Evolutionary conservation across 768 basidiomycete genomes (phyloP).

Genomic region (Trametes elegans): DNA sequence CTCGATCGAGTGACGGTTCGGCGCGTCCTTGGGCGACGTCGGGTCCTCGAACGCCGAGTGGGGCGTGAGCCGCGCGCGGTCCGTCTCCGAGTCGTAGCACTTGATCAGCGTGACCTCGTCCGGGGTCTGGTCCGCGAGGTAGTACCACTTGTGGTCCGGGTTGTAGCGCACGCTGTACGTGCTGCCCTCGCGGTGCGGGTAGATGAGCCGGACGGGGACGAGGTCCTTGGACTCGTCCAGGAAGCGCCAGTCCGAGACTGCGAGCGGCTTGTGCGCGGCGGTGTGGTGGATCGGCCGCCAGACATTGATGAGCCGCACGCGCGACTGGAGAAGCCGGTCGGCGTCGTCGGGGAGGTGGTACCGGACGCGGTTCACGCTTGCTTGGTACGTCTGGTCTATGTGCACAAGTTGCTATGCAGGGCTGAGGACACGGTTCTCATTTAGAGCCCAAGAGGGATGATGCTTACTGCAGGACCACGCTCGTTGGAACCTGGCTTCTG

Average conservation of each 20-base stretch:
- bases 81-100: constrained; percentile 37
- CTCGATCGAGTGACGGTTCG: constrained; percentile 38
- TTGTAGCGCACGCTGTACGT: constrained; percentile 35
- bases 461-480: background rate
- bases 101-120: constrained; percentile 41
- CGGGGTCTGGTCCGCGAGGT: constrained; percentile 35
- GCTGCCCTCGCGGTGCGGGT: constrained; percentile 32
- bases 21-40: constrained; percentile 31
- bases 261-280: constrained; percentile 39
- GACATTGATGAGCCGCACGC: constrained; percentile 43
- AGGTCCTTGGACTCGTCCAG: constrained; percentile 39
- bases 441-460: background rate
- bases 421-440: background rate
- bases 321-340: constrained; percentile 37
- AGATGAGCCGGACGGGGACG: constrained; percentile 34
- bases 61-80: constrained; percentile 35
- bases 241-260: constrained; percentile 38
- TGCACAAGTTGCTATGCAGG: constrained; percentile 37
- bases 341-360: constrained; percentile 40
- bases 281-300: constrained; percentile 42
- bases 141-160: constrained; percentile 37
- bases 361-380: constrained; percentile 35
- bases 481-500: background rate
- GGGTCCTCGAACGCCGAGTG: constrained; percentile 37
- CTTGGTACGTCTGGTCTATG: constrained; percentile 41